phyloP scores from a whole-genome alignment of 805 yeast genomes.

The Suhomyces faveliae region DNA sequence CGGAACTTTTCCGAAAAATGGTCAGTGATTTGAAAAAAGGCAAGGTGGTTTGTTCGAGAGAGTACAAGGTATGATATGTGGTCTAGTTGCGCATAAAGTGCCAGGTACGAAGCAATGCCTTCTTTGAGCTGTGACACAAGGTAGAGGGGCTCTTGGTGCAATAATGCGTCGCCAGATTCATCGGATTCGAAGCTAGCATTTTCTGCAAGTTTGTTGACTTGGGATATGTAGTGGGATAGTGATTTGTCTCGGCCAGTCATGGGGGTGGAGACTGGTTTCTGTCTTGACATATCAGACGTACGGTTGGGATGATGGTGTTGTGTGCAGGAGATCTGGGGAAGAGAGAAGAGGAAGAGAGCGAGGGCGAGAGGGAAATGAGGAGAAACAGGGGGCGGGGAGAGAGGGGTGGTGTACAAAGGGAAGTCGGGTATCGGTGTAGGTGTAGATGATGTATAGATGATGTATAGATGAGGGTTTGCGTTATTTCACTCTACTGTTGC shows the following conservation, averaged over 20 bases:
- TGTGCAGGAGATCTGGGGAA: not conserved
- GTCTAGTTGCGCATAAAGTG: not conserved
- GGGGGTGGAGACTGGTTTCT: not conserved
- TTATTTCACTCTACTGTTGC: no score
- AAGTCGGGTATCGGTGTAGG: no score
- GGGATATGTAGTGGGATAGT: not conserved
- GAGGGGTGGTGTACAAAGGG: no score
- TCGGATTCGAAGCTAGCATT: not conserved
- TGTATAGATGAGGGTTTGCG: no score
- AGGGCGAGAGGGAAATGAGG: no score
- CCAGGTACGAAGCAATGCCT: not conserved
- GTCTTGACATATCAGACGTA: no score
- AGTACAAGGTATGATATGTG: not conserved
- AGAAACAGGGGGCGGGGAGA: no score
- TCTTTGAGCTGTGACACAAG: slow-evolving; percentile 1
- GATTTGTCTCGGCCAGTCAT: not conserved
- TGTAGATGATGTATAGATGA: no score
- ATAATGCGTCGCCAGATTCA: not conserved
- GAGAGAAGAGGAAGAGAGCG: no score
- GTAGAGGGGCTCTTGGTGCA: not conserved
- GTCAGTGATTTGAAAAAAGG: not conserved
- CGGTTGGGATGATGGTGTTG: no score
- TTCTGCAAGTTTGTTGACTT: not conserved
- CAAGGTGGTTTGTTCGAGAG: not conserved
- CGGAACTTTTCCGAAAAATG: not conserved